Base-by-base conservation (phyloP, 768 basidiomycete genomes). In the Lentinula lateritia region DNA sequence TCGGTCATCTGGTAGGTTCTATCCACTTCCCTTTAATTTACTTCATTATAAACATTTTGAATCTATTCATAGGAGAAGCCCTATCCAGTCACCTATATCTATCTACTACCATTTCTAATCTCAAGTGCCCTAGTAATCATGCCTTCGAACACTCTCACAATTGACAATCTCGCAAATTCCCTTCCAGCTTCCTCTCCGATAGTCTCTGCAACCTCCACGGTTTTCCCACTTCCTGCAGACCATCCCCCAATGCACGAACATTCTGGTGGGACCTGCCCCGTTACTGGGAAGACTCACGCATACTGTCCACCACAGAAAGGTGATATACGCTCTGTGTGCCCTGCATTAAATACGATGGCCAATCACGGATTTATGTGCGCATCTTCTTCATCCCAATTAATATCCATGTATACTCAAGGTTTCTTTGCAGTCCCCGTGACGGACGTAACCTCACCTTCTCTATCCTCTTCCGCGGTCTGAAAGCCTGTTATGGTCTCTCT, bases 321-420 rank as follows among this genome's bases (percentile, higher is more conserved):
- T 41, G 80, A 80, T 56, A 64, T 68, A 50, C 70, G 81, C 45
- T 80, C 78, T 0, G 83, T 82, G 5, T 83, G 82, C 61, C 82
- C 83, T 0, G 83, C 79, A 0, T 67, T 83, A 42, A 83, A 83
- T 63, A 72, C 81, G 15, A 69, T 83, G 5, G 81, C 82, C 1
- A 83, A 83, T 64, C 82, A 83, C 41, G 81, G 79, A 6, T 83
- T 75, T 41, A 52, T 83, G 81, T 83, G 60, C 69, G 81, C 71
- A 1, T 39, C 12, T 34, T 61, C 38, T 45, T 28, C 13, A 35
- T 2, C 2, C 35, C 3, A 18, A 36, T 35, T 61, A 7, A 52
- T 35, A 5, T 20, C 55, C 20, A 28, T 61, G 8, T 28, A 59
- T 46, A 5, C 3, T 6, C 54, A 12, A 46, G 43, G 38, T 61